Base-by-base conservation (phyloP, 2,329 filamentous ascomycete genomes). In the Penicillium sp. region DNA sequence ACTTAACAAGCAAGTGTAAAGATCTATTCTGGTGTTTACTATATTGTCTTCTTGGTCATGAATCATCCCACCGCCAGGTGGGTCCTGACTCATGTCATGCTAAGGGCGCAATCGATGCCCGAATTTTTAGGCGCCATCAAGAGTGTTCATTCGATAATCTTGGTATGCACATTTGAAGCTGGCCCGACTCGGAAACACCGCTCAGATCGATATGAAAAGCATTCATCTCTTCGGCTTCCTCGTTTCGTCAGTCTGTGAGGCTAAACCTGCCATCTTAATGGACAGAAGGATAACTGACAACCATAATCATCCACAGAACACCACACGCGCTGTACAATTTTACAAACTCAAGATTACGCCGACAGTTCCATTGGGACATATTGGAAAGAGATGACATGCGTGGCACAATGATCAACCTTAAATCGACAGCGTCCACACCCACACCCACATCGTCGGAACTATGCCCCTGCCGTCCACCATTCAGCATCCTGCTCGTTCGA, bases 31-130 rank as follows among this genome's bases (percentile, higher is more conserved):
- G n/a, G 33, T 53, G 19, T 22, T 22, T 22, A 22, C 19, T 38
- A 28, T n/a, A 28, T 37, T 54, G 19, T 30, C 42, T 33, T 48
- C 43, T n/a, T 8, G 30, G 22, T 19, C n/a, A 16, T 13, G n/a
- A 38, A 33, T 43, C 28, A 38, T 54, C 7, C 55, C 53, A 25
- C 40, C 26, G 22, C 37, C 11, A 16, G 35, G 59, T 61, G 59
- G 59, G 54, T 52, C 30, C 30, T 33, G 30, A 33, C 30, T 33
- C 54, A 43, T 37, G 43, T 51, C 35, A 52, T 48, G 14, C 16
- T 11, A 42, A 57, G 49, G 42, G 55, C 49, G 54, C 22, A 16
- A n/a, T 55, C 4, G 22, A 42, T 37, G 51, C 59, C 59, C 26
- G 51, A 45, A 46, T 51, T 45, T 38, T 58, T 11, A 55, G 59